Percentiles rank a stretch among this genome's conserved stretches.
phyloP scores from a whole-genome alignment of 805 yeast species.

The Lipomyces chichibuensis region DNA sequence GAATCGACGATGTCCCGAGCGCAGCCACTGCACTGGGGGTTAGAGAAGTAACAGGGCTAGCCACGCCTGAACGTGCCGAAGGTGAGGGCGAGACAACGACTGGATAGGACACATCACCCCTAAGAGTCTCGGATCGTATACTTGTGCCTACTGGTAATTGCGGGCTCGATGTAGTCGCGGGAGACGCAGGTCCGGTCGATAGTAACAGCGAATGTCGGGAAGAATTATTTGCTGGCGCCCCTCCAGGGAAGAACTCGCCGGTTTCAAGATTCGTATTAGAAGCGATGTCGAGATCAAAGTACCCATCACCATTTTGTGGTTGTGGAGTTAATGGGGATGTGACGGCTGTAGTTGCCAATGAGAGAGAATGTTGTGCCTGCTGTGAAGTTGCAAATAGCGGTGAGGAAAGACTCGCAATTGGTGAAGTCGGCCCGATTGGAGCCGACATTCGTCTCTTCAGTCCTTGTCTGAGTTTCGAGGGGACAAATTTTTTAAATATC shows the following conservation, averaged over 20 bases:
- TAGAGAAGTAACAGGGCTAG: not conserved
- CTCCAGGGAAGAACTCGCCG: conserved; percentile 8
- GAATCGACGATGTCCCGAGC: conserved; percentile 6
- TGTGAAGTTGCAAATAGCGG: not conserved
- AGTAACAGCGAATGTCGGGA: conserved; percentile 15
- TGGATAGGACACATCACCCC: not conserved
- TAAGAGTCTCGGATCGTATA: not conserved
- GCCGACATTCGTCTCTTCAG: conserved; percentile 33
- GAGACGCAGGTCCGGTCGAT: not conserved
- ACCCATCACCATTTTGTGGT: conserved; percentile 9
- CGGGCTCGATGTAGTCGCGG: not conserved
- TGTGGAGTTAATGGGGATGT: conserved; percentile 6
- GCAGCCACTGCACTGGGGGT: not conserved
- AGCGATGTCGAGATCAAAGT: conserved; percentile 26
- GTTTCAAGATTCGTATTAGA: conserved; percentile 29
- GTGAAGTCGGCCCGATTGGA: conserved; percentile 15
- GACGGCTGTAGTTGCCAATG: not conserved
- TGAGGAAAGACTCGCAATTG: conserved; percentile 2
- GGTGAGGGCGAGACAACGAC: not conserved
- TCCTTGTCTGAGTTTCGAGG: conserved; percentile 26
- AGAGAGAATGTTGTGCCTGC: not conserved
- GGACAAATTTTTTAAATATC: conserved; percentile 29
- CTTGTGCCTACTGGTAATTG: not conserved
- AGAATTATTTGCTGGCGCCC: not conserved
- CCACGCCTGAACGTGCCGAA: not conserved